Evolutionary conservation across 768 basidiomycete genomes (phyloP).

Genomic region (Sporobolomyces roseus): DNA sequence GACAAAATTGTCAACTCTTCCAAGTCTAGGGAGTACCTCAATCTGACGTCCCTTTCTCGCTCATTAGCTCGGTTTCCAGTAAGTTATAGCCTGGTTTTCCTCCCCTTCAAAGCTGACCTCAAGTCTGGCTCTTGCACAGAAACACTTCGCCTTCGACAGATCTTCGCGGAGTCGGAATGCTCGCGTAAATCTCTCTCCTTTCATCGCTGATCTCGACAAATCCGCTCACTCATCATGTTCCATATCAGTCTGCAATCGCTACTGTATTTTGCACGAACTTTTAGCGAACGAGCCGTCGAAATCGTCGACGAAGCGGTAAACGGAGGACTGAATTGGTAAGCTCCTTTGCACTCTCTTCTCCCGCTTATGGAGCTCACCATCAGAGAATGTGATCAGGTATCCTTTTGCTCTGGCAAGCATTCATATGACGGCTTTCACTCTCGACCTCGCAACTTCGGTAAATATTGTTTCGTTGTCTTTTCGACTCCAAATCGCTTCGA

Average conservation of each 20-base stretch:
- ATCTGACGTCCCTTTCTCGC: too few species aligned
- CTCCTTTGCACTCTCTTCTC: background rate
- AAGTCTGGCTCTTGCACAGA: background rate
- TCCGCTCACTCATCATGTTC: background rate
- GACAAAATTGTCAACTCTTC: too few species aligned
- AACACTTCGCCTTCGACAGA: conserved; percentile 29
- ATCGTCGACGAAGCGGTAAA: conserved; percentile 34
- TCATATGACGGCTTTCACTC: conserved; percentile 36
- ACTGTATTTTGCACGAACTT: conserved; percentile 18
- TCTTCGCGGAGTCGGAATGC: conserved; percentile 33
- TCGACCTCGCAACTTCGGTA: conserved; percentile 31
- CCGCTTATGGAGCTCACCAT: background rate
- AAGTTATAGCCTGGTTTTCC: background rate
- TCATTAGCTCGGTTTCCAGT: conserved; percentile 38
- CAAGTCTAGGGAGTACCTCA: too few species aligned
- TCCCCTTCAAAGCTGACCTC: too few species aligned
- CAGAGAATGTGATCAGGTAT: conserved; percentile 28
- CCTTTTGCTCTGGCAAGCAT: conserved; percentile 36
- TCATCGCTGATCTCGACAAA: background rate
- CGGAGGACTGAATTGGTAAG: conserved; percentile 25
- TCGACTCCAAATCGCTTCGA: too few species aligned
- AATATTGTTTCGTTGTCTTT: too few species aligned
- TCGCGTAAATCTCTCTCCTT: conserved; percentile 7
- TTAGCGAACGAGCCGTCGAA: conserved; percentile 25
- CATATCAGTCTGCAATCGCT: conserved; percentile 21